Evolutionary conservation across 495 filamentous ascomycete species (phyloP).

Genomic region (Chaetomium cochliodes): DNA sequence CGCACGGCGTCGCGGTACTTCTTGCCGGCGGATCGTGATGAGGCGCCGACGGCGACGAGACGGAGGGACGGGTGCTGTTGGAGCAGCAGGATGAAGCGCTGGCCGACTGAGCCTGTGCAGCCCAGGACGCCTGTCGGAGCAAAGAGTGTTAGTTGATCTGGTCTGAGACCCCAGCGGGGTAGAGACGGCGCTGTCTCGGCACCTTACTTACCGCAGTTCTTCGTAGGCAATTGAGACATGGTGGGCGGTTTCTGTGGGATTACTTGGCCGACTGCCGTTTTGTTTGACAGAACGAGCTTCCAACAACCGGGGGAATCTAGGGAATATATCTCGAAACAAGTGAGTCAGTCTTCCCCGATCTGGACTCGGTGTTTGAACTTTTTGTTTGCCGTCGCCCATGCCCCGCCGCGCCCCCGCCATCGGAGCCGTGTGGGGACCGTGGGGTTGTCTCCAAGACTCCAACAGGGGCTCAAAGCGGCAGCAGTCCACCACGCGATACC

Average conservation of each 20-base stretch:
- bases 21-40: constrained; percentile 74
- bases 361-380: constrained; percentile 22
- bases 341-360: constrained; percentile 24
- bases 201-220: constrained; percentile 54
- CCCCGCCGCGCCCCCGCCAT: constrained; percentile 34
- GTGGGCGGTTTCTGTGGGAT: constrained; percentile 7
- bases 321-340: constrained; percentile 3
- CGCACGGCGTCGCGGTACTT: constrained; percentile 77
- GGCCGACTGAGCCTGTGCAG: constrained; percentile 79
- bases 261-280: background rate
- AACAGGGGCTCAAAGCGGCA: constrained; percentile 7
- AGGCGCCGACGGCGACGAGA: constrained; percentile 76
- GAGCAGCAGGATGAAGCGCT: constrained; percentile 81
- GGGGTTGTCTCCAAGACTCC: constrained; percentile 9
- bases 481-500: constrained; percentile 5
- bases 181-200: constrained; percentile 2
- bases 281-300: background rate
- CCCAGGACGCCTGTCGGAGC: constrained; percentile 59
- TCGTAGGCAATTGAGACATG: constrained; percentile 49
- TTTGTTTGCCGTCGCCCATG: constrained; percentile 18
- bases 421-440: constrained; percentile 23
- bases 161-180: background rate
- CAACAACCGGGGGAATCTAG: background rate
- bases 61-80: constrained; percentile 74
- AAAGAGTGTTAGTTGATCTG: constrained; percentile 8